These are phyloP conservation scores for Priceomyces melissophilus DNA, from an alignment of 805 yeast species.

Conservation along the genomic window DNA sequence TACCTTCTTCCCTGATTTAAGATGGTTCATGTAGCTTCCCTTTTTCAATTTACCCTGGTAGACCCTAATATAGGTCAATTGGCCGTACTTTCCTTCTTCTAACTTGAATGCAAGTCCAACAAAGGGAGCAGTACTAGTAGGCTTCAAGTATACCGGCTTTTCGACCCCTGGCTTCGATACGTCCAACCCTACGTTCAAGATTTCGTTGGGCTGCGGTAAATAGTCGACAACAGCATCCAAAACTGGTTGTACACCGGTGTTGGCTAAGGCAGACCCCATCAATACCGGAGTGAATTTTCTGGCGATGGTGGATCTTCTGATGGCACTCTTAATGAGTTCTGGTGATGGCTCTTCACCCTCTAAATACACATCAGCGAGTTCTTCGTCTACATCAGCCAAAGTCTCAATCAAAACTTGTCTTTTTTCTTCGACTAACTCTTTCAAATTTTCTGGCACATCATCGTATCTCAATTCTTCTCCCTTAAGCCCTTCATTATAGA, in stretches of 20 bases:
- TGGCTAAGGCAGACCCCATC: constrained; percentile 98
- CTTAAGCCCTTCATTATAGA: constrained; percentile 84
- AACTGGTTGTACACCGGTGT: constrained; percentile 92
- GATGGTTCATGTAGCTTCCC: constrained; percentile 84
- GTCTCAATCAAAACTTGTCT: constrained; percentile 84
- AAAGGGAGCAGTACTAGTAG: constrained; percentile 73
- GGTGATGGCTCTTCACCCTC: constrained; percentile 87
- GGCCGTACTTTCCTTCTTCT: constrained; percentile 98
- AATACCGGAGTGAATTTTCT: constrained; percentile 98
- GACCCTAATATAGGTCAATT: constrained; percentile 92
- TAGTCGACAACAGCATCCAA: constrained; percentile 94
- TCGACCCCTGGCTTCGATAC: constrained; percentile 52
- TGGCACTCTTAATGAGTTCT: constrained; percentile 82
- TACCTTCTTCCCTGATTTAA: constrained; percentile 88
- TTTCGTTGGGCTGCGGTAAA: constrained; percentile 93
- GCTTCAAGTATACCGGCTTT: constrained; percentile 64
- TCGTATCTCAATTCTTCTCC: constrained; percentile 72
- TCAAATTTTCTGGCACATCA: constrained; percentile 75
- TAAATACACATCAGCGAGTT: constrained; percentile 86
- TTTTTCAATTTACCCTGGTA: constrained; percentile 94
- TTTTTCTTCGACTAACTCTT: constrained; percentile 84
- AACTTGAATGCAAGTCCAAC: constrained; percentile 98
- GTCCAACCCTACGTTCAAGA: constrained; percentile 87
- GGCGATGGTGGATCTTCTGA: constrained; percentile 92
- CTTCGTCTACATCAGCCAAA: constrained; percentile 97